These are phyloP conservation scores for Citrus maxima DNA, from an alignment of 345 rosid genomes.

Conservation along the genomic window DNA sequence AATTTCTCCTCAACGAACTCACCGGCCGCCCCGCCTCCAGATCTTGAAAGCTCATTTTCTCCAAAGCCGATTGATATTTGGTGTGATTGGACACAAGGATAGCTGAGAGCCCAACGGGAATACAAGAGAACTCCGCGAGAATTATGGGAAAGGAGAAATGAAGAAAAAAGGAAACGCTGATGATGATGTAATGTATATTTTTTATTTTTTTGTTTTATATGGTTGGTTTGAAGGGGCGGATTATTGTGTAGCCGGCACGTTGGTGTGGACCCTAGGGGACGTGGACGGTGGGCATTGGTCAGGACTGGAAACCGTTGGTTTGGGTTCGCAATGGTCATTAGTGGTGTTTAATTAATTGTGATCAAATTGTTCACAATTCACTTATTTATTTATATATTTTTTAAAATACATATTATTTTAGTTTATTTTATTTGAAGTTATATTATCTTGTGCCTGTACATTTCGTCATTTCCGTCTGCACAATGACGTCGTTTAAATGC, in stretches of 20 bases:
- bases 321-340: background rate
- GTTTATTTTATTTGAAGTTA: too few relatives aligned
- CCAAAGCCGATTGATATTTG: background rate
- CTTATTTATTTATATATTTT: too few relatives aligned
- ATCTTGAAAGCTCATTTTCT: slow-evolving; percentile 90
- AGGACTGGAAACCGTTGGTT: background rate
- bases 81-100: background rate
- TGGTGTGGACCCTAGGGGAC: slow-evolving; percentile 1
- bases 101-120: background rate
- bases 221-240: background rate
- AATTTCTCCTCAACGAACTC: slow-evolving; percentile 42
- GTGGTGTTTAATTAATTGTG: slow-evolving; percentile 7
- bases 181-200: background rate
- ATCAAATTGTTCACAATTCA: too few relatives aligned
- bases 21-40: slow-evolving; percentile 69
- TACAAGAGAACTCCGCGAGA: background rate
- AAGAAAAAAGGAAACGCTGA: background rate
- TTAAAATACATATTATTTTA: too few relatives aligned
- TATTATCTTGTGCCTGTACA: too few relatives aligned
- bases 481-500: too few relatives aligned
- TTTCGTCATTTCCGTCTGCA: too few relatives aligned
- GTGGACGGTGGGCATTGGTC: slow-evolving; percentile 5
- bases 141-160: background rate
- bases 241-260: slow-evolving; percentile 10
- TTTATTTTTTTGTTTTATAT: background rate